Percentiles rank a stretch among this genome's conserved stretches.
Evolutionary conservation across 2,329 filamentous ascomycete species (phyloP).

Genomic region (Botryosphaeria dothidea): DNA sequence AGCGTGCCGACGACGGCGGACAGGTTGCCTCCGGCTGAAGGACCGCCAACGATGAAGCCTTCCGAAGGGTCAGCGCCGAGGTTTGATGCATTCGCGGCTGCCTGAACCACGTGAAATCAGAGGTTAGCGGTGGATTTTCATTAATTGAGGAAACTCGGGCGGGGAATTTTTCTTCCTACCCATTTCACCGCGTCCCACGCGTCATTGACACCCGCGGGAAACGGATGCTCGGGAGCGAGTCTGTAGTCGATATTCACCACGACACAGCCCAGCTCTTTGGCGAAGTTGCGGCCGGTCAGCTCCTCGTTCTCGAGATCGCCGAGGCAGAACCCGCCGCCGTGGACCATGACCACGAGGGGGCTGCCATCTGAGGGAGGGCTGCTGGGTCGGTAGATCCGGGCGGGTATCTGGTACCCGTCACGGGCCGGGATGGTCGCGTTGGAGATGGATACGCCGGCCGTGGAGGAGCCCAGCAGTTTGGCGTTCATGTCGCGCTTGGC

Average conservation of each 20-base stretch:
- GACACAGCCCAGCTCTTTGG: background rate
- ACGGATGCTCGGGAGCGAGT: constrained; percentile 61
- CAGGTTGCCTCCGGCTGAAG: constrained; percentile 25
- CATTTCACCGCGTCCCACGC: constrained; percentile 21
- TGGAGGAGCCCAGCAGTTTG: background rate
- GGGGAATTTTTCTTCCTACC: too few relatives aligned
- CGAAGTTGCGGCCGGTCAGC: background rate
- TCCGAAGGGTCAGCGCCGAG: constrained; percentile 22
- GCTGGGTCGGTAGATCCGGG: constrained; percentile 26
- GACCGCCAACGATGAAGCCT: constrained; percentile 25
- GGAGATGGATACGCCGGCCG: constrained; percentile 21
- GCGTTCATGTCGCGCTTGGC: background rate
- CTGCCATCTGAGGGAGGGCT: constrained; percentile 1
- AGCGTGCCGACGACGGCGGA: constrained; percentile 24
- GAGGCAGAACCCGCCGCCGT: constrained; percentile 31
- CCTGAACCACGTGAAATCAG: background rate
- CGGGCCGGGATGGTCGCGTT: constrained; percentile 26
- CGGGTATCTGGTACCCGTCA: constrained; percentile 27
- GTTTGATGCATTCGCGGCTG: constrained; percentile 19
- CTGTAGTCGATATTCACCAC: constrained; percentile 60
- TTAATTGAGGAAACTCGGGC: background rate
- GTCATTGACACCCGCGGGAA: constrained; percentile 64
- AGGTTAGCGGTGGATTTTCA: background rate
- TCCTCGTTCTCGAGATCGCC: constrained; percentile 26
- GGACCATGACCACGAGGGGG: constrained; percentile 26